Base-by-base conservation (phyloP, 805 yeast species). In the Candida pini region DNA sequence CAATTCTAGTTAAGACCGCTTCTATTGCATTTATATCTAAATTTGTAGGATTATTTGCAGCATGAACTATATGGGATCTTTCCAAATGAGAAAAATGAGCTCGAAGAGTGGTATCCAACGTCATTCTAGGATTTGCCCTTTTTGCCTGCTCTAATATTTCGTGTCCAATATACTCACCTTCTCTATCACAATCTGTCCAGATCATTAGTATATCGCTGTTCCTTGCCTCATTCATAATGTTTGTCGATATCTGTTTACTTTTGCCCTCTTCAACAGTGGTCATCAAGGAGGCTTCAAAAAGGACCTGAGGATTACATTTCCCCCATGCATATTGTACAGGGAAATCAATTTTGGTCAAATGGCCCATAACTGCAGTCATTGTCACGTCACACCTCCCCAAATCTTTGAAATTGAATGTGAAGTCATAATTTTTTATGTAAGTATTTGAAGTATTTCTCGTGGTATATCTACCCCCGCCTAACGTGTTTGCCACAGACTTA, bases 141-240 rank as follows among this genome's bases (percentile, higher is more conserved):
- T 55, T 53, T 0, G 95, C 96, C n/a, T 78, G 80, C 34, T 77
- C 69, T 23, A 75, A 68, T 12, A 94, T 76, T 49, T 89, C 96
- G 63, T 69, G 76, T 0, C 97, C 97, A 37, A 89, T 89, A 56
- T 78, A 82, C 56, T 89, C 97, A 2, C 97, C 97, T 55, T 89
- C 97, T 24, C 97, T 67, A 68, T 89, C 97, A 60, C 98, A 92
- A 69, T 92, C 99, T 1, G 98, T 92, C 97, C 98, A 92, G 6
- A 92, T 86, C 84, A 87, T 85, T 35, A 92, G 60, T 26, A 63
- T 63, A 34, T 76, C 73, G 5, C 85, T 73, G 14, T 50, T 51
- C 26, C 78, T 56, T 4, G 88, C 83, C 51, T 87, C 87, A 4
- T 57, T 57, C 20, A 70, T 56, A 31, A 92, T 86, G 52, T 90